Evolutionary conservation across 192 early-diverging fungal genomes (phyloP).

Genomic region (Mortierella alpina): DNA sequence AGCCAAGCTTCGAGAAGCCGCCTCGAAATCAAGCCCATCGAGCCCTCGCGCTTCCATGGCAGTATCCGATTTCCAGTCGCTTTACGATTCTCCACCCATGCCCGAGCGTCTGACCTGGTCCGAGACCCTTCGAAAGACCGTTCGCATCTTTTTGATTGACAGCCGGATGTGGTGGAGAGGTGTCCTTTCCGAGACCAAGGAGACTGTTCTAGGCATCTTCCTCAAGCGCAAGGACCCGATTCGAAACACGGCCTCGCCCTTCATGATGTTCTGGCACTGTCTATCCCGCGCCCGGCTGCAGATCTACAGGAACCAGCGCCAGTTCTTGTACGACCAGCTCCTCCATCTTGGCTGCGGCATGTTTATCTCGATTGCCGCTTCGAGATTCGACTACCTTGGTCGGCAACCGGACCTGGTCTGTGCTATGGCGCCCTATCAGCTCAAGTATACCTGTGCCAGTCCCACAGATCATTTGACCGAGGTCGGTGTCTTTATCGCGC

Average conservation of each 20-base stretch:
- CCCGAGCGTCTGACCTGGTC: constrained; percentile 30
- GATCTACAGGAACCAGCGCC: constrained; percentile 58
- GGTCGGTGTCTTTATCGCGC: constrained; percentile 65
- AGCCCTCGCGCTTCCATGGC: constrained; percentile 39
- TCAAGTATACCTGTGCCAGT: constrained; percentile 23
- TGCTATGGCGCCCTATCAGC: constrained; percentile 54
- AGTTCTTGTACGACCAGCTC: constrained; percentile 64
- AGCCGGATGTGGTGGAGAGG: constrained; percentile 50
- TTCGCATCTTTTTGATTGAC: constrained; percentile 44
- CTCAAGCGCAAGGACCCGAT: constrained; percentile 45
- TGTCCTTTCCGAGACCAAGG: constrained; percentile 40
- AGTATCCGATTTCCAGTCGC: constrained; percentile 26
- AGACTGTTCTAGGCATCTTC: constrained; percentile 26
- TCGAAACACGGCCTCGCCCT: constrained; percentile 59
- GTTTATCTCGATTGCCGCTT: constrained; percentile 61
- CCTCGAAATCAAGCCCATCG: constrained; percentile 3
- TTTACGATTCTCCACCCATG: constrained; percentile 31
- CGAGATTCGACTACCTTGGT: constrained; percentile 65
- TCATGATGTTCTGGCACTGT: constrained; percentile 63
- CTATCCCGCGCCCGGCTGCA: constrained; percentile 57
- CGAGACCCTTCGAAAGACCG: constrained; percentile 14
- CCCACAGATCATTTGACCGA: constrained; percentile 54
- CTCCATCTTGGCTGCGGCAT: constrained; percentile 66
- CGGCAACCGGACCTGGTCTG: constrained; percentile 59
- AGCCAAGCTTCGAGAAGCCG: constrained; percentile 11